phyloP scores from a whole-genome alignment of 331 rosid genomes.

The Telfairia occidentalis region DNA sequence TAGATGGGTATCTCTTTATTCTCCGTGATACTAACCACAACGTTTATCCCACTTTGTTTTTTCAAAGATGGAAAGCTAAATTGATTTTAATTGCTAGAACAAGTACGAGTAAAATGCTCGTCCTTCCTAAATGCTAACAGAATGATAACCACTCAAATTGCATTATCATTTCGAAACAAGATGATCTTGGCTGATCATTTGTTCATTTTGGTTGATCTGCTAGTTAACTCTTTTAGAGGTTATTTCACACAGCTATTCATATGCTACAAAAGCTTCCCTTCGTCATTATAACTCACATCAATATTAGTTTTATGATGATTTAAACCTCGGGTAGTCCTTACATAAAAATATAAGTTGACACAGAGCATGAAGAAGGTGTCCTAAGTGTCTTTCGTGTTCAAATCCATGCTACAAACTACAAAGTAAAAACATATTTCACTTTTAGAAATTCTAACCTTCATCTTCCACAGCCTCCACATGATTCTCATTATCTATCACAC shows the following conservation, averaged over 20 bases:
- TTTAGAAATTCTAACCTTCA: conserved; percentile 51
- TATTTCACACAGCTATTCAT: not conserved
- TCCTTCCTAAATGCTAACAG: not conserved
- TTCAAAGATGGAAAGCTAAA: not conserved
- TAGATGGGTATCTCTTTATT: not conserved
- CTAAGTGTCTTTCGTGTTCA: not conserved
- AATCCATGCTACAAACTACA: not conserved
- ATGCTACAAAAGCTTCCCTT: not conserved
- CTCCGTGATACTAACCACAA: not conserved
- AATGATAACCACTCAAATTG: not conserved
- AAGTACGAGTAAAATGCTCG: not conserved
- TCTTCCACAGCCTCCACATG: conserved; percentile 75
- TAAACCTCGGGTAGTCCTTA: not conserved
- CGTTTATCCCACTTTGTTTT: not conserved
- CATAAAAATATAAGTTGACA: not conserved
- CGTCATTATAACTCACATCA: not conserved
- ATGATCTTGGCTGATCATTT: too few relatives aligned
- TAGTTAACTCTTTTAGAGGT: not conserved
- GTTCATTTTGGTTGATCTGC: not conserved
- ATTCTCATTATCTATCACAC: conserved; percentile 78
- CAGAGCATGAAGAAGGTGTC: not conserved
- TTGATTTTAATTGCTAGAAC: not conserved
- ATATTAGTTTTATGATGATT: not conserved
- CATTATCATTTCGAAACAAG: not conserved
- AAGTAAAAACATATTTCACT: conserved; percentile 2